These are phyloP conservation scores for Cicer bijugum DNA, from an alignment of 306 rosid genomes.

Conservation along the genomic window DNA sequence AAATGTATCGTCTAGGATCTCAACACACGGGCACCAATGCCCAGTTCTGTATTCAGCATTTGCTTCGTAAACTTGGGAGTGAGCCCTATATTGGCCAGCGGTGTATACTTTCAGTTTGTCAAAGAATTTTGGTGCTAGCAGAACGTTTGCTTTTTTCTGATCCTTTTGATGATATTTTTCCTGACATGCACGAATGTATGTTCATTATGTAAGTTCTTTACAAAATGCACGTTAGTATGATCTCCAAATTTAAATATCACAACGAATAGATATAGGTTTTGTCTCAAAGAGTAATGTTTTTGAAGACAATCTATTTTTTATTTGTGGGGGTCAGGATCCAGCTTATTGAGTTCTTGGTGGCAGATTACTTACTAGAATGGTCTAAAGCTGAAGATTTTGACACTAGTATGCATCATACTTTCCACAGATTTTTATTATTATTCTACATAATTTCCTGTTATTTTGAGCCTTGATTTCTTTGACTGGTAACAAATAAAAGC, in stretches of 20 bases:
- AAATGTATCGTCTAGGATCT: constrained; percentile 56
- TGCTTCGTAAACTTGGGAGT: constrained; percentile 79
- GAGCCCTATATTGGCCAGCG: constrained; percentile 77
- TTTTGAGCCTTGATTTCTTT: constrained; percentile 8
- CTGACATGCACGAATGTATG: constrained; percentile 70
- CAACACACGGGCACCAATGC: constrained; percentile 45
- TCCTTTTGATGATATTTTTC: constrained; percentile 81
- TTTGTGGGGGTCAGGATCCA: constrained; percentile 72
- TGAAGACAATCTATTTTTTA: constrained; percentile 36
- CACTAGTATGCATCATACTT: constrained; percentile 52
- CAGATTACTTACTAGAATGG: constrained; percentile 77
- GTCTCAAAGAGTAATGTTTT: neutral
- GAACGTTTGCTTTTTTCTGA: constrained; percentile 84
- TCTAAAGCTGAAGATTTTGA: constrained; percentile 69
- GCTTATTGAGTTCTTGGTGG: constrained; percentile 77
- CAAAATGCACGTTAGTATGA: constrained; percentile 9
- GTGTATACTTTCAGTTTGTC: constrained; percentile 68
- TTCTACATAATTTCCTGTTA: constrained; percentile 17
- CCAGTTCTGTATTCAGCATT: constrained; percentile 66
- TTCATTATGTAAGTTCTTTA: constrained; percentile 73
- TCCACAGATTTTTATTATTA: constrained; percentile 15
- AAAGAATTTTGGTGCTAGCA: constrained; percentile 68
- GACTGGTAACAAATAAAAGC: neutral
- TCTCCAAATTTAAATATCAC: constrained; percentile 24
- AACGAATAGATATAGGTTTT: constrained; percentile 12